Percentiles rank a stretch among this genome's conserved stretches.
These are phyloP conservation scores for Crucihimalaya himalaica DNA, from an alignment of 345 rosid species.

Conservation along the genomic window DNA sequence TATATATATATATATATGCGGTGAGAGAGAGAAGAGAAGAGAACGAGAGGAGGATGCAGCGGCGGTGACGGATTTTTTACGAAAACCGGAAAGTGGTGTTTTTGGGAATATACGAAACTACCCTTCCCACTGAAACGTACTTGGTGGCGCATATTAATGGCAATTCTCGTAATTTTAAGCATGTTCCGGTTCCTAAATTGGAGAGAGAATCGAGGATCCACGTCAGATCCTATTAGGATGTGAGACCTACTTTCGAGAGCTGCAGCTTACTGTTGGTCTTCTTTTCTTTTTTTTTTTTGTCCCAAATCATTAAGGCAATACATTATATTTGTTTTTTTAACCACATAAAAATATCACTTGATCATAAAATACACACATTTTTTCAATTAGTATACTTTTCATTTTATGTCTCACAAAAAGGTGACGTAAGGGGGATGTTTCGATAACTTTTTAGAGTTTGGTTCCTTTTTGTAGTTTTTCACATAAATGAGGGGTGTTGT, in stretches of 20 bases:
- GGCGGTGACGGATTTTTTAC: slow-evolving; percentile 35
- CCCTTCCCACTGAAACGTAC: background rate
- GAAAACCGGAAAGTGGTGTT: slow-evolving; percentile 32
- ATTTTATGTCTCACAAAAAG: background rate
- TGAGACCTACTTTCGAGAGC: slow-evolving; percentile 18
- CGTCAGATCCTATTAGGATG: slow-evolving; percentile 26
- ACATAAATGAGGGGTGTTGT: background rate
- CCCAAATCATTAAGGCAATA: too few relatives aligned
- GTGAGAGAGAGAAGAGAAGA: background rate
- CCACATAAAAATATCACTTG: background rate
- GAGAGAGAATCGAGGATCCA: slow-evolving; percentile 15
- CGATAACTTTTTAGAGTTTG: background rate
- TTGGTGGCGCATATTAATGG: slow-evolving; percentile 19
- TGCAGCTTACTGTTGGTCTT: too few relatives aligned
- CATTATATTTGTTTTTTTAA: too few relatives aligned
- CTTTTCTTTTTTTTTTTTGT: too few relatives aligned
- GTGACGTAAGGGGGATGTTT: background rate
- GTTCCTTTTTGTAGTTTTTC: too few relatives aligned
- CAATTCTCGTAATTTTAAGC: background rate
- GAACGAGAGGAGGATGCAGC: slow-evolving; percentile 16
- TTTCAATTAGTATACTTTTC: background rate
- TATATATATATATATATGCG: background rate
- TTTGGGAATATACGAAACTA: background rate
- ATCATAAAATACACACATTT: too few relatives aligned
- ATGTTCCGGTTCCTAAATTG: background rate